These are phyloP conservation scores for Xylaria nigripes DNA, from an alignment of 495 filamentous ascomycete species.

Conservation along the genomic window DNA sequence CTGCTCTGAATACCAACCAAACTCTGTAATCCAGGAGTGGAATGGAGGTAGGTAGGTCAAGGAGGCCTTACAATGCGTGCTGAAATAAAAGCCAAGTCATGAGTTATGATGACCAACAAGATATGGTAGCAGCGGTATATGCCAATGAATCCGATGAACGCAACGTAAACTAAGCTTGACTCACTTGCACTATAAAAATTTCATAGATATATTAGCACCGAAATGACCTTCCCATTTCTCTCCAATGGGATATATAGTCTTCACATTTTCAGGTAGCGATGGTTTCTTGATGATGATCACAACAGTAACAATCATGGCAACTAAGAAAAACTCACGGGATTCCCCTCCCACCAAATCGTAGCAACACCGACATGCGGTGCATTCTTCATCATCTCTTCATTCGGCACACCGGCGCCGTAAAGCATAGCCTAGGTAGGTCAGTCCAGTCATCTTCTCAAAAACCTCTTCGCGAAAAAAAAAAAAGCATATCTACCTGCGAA, in stretches of 20 bases:
- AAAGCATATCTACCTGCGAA: slow-evolving; percentile 56
- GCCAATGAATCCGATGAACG: no score
- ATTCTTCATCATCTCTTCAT: slow-evolving; percentile 77
- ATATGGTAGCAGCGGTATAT: background rate
- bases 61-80: slow-evolving; percentile 39
- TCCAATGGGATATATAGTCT: no score
- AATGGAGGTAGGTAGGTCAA: background rate
- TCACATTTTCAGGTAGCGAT: no score
- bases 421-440: slow-evolving; percentile 79
- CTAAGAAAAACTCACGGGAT: slow-evolving; percentile 42
- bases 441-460: background rate
- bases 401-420: slow-evolving; percentile 84
- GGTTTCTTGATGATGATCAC: background rate
- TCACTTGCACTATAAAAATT: slow-evolving; percentile 6
- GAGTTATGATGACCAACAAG: background rate
- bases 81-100: slow-evolving; percentile 17
- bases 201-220: no score
- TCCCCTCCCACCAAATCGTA: slow-evolving; percentile 97
- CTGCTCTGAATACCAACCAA: no score
- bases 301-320: background rate
- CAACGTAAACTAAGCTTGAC: background rate
- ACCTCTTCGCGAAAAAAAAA: no score
- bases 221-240: no score
- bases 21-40: no score
- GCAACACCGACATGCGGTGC: slow-evolving; percentile 84